These are phyloP conservation scores for Fusarium anthophilum DNA, from an alignment of 2,329 filamentous ascomycete genomes.

Conservation along the genomic window DNA sequence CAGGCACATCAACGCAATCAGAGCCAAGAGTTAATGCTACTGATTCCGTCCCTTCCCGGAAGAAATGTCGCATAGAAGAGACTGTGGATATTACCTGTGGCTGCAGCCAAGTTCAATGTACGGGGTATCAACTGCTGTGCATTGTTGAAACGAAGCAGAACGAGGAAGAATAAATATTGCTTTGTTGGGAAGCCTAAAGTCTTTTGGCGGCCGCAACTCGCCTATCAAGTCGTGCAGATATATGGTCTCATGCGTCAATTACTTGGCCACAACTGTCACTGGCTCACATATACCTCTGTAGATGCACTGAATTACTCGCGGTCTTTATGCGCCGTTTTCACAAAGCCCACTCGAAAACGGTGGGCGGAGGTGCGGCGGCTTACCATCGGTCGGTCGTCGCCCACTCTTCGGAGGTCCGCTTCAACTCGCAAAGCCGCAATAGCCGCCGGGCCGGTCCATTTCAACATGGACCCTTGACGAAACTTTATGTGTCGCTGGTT, in stretches of 20 bases:
- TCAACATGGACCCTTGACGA: constrained; percentile 17
- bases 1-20: constrained; percentile 21
- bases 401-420: constrained; percentile 27
- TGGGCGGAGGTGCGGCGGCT: constrained; percentile 25
- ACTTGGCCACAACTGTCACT: not conserved
- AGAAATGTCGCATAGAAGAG: not conserved
- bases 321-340: constrained; percentile 20
- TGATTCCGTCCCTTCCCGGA: constrained; percentile 14
- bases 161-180: not conserved
- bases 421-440: constrained; percentile 39
- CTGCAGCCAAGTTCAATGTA: constrained; percentile 1
- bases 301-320: constrained; percentile 2
- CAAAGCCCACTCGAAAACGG: constrained; percentile 18
- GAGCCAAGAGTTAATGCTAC: constrained; percentile 3
- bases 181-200: not conserved
- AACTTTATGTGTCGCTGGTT: constrained; percentile 14
- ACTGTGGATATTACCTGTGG: not conserved
- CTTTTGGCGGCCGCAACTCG: not conserved
- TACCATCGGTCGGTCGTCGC: constrained; percentile 35
- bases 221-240: not conserved
- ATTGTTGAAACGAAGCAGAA: constrained; percentile 14
- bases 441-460: constrained; percentile 44
- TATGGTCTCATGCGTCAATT: not conserved
- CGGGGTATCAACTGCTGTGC: not conserved
- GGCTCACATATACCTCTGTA: not conserved